Base-by-base conservation (phyloP, 495 filamentous ascomycete genomes). In the Tetracladium setigerum region DNA sequence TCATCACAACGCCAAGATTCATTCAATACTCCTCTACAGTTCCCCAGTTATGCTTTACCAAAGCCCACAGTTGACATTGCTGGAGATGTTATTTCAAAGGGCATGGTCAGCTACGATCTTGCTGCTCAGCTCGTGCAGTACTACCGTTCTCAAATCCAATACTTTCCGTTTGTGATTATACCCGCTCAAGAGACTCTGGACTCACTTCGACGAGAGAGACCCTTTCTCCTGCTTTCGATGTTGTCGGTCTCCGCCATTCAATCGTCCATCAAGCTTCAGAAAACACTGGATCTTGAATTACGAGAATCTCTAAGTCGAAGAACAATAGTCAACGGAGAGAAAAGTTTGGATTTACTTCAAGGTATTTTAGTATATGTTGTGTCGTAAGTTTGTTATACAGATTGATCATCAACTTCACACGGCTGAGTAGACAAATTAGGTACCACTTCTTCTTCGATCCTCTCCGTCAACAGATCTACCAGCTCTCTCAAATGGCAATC, bases 261-360 rank as follows among this genome's bases (percentile, higher is more conserved):
- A 13, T 35, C 31, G 11, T 31, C 48, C 27, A 24, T 30, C 16
- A 40, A 39, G 32, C 34, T 55, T 22, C 54, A 57, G 27, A 30
- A 18, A 10, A 30, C 17, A 22, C 54, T 57, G 5, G 54, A 57
- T 11, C 18, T 41, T 32, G 50, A 53, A 72, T 73, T 15, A 71
- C 66, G 50, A 77, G 72, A 61, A 77, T 74, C 34, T 3, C 36
- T 55, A 7, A 49, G 47, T 19, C 36, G 36, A 44, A 52, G 22
- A 33, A 35, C 51, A 6, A 40, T 57, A 7, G 15, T 53, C 6
- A 36, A 54, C 41, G 46, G 54, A 4, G 54, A 57, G 37, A 57
- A 51, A 30, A 53, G 42, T 27, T n/a, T 57, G 8, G 54, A 57
- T 45, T 34, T 57, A 1, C 30, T 57, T 7, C 54, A 57, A 35